Evolutionary conservation across 805 yeast genomes (phyloP), one percentile per base, ranked within the genome.

Genomic region (Starmerella scarabaei): DNA sequence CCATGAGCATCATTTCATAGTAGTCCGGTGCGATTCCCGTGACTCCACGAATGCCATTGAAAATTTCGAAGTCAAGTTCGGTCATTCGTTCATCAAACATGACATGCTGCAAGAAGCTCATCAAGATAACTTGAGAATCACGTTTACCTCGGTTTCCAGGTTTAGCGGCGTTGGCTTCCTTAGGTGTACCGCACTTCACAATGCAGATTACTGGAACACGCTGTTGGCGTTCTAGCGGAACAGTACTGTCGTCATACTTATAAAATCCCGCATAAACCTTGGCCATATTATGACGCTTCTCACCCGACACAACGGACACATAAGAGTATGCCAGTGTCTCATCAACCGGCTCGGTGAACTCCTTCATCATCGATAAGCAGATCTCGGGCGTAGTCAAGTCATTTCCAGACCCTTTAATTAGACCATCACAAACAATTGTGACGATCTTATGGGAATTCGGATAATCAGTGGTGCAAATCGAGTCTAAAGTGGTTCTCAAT

Each of bases 131-230:
- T 59, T 85, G 96, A 18, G 95, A 82, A 57, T 85, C 96, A 64
- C 96, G 80, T 60, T 85, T 85, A 62, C 94, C 96, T 68, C 96
- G 77, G 59, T 85, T 85, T 50, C 96, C 96, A 4, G 94, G 94
- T 55, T 77, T 78, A 2, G 77, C 65, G 3, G 77, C 66, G 12
- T 69, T 68, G 17, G 45, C 54, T 58, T 84, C 94, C 18, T 68
- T 76, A 11, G 84, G 83, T 0, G 94, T 78, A 44, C 96, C 96
- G 61, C 93, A 80, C 58, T 85, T 85, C 23, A 82, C 93, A 52
- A 86, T 66, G 23, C 77, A 65, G 18, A 86, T 56, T 49, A 85
- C 66, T 1, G 95, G 95, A 19, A 81, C 81, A 48, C 84, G 70
- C 57, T 81, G 69, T 61, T 88, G 97, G 51, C 80, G 80, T 45